phyloP scores from a whole-genome alignment of 805 yeast genomes.

The Peterozyma toletana region DNA sequence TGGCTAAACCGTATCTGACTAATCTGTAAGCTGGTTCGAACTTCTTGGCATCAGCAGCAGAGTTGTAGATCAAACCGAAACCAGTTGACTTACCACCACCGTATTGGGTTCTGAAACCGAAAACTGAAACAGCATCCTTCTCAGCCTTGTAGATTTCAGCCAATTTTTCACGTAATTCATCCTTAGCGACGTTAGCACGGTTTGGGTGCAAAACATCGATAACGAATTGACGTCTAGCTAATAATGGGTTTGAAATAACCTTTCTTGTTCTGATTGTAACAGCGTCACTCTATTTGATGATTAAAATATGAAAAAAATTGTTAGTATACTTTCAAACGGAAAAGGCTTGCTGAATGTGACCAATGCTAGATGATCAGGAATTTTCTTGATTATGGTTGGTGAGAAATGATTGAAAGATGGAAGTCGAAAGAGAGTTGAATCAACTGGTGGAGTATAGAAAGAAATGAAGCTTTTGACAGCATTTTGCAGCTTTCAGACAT shows the following conservation, averaged over 20 bases:
- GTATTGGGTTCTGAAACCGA: constrained; percentile 98
- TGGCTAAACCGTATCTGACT: constrained; percentile 97
- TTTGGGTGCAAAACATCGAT: constrained; percentile 99
- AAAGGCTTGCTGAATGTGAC: too few species aligned
- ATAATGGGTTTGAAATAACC: constrained; percentile 98
- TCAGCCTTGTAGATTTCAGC: constrained; percentile 59
- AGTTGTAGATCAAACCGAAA: constrained; percentile 98
- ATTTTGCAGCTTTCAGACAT: too few species aligned
- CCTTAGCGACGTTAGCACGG: constrained; percentile 98
- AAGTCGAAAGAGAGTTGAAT: too few species aligned
- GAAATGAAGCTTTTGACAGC: too few species aligned
- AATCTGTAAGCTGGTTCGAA: constrained; percentile 99
- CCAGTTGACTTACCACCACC: constrained; percentile 99
- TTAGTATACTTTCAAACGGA: background rate
- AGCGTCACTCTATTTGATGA: constrained; percentile 79
- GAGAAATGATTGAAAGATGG: too few species aligned
- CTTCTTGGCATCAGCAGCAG: constrained; percentile 94
- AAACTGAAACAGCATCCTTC: constrained; percentile 77
- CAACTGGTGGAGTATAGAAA: too few species aligned
- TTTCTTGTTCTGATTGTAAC: constrained; percentile 99
- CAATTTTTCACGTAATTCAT: constrained; percentile 83
- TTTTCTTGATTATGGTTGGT: too few species aligned
- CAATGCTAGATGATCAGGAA: too few species aligned
- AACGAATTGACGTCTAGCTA: constrained; percentile 99
- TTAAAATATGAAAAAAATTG: constrained; percentile 11